phyloP scores from a whole-genome alignment of 2,329 filamentous ascomycete species.

The Westerdykella sp. region DNA sequence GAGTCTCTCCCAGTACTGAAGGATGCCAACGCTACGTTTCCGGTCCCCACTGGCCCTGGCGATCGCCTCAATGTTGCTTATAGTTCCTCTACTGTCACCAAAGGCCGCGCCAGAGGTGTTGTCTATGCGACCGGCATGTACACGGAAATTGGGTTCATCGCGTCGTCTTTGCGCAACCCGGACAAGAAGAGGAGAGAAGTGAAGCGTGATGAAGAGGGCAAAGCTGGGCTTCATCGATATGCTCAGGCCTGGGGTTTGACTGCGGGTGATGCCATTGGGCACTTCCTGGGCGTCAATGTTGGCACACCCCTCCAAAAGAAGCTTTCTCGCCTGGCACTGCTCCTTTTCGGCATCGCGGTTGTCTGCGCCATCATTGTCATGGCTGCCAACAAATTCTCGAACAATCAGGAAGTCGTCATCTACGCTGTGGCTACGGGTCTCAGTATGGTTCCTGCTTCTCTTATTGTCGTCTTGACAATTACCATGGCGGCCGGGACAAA shows the following conservation, averaged over 20 bases:
- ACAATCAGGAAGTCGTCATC: constrained; percentile 36
- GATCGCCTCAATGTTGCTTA: constrained; percentile 65
- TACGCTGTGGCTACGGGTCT: constrained; percentile 37
- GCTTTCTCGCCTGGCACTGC: constrained; percentile 29
- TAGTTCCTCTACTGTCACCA: constrained; percentile 63
- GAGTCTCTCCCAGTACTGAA: constrained; percentile 64
- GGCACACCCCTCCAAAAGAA: constrained; percentile 37
- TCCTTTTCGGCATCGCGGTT: constrained; percentile 34
- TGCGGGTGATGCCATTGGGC: constrained; percentile 33
- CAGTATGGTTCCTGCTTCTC: constrained; percentile 35
- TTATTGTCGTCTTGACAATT: constrained; percentile 36
- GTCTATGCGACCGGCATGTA: constrained; percentile 63
- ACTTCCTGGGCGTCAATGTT: constrained; percentile 38
- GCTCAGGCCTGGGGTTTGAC: constrained; percentile 51
- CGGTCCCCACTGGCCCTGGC: constrained; percentile 53
- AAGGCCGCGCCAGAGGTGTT: constrained; percentile 62
- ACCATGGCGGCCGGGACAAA: constrained; percentile 37
- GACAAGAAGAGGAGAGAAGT: constrained; percentile 31
- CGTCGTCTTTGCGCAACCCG: constrained; percentile 58
- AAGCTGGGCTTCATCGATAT: constrained; percentile 32
- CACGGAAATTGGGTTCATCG: constrained; percentile 70
- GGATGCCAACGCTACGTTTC: constrained; percentile 51
- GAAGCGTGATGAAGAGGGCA: constrained; percentile 36
- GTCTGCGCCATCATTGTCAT: constrained; percentile 37
- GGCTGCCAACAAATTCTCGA: constrained; percentile 35